A percentile compares a stretch with the other conserved stretches of the same genome.
Evolutionary conservation across 371 early-diverging fungal species (phyloP).

Genomic region (Mycotypha africana): DNA sequence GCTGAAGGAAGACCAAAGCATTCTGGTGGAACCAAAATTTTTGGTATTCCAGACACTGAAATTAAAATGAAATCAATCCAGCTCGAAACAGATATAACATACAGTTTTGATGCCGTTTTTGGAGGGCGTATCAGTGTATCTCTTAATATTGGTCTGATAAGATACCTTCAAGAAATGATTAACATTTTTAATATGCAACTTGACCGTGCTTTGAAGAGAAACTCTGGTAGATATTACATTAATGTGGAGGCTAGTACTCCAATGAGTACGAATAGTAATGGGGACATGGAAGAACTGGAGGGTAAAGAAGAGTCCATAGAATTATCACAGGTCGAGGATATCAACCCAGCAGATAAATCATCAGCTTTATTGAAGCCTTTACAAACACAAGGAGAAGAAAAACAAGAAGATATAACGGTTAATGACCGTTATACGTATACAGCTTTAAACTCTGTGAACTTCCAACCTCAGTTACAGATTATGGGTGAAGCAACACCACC

Average conservation of each 20-base stretch:
- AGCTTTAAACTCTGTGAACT: slow-evolving; percentile 33
- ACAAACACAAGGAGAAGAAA: neutral
- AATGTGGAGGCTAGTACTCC: slow-evolving; percentile 7
- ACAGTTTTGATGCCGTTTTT: slow-evolving; percentile 57
- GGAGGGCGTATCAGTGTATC: slow-evolving; percentile 69
- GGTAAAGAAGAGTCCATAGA: neutral
- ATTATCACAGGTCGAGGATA: neutral
- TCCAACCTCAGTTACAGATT: slow-evolving; percentile 47
- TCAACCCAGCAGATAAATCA: neutral
- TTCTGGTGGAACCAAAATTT: slow-evolving; percentile 47
- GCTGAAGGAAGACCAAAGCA: slow-evolving; percentile 24
- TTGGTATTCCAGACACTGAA: slow-evolving; percentile 51
- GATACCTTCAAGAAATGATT: slow-evolving; percentile 58
- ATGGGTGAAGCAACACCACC: slow-evolving; percentile 65
- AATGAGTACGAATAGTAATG: neutral
- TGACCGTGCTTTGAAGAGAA: slow-evolving; percentile 22
- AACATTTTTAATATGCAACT: slow-evolving; percentile 39
- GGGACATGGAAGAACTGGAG: neutral
- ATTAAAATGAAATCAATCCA: slow-evolving; percentile 45
- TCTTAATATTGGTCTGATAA: slow-evolving; percentile 67
- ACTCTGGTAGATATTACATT: neutral
- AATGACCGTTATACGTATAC: slow-evolving; percentile 20
- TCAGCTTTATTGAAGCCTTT: neutral
- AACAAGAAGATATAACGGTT: neutral
- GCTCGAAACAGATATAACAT: slow-evolving; percentile 28